Percentiles rank a stretch among this genome's conserved stretches.
phyloP scores from a whole-genome alignment of 2,329 filamentous ascomycete genomes.

The Penicillium olsonii region DNA sequence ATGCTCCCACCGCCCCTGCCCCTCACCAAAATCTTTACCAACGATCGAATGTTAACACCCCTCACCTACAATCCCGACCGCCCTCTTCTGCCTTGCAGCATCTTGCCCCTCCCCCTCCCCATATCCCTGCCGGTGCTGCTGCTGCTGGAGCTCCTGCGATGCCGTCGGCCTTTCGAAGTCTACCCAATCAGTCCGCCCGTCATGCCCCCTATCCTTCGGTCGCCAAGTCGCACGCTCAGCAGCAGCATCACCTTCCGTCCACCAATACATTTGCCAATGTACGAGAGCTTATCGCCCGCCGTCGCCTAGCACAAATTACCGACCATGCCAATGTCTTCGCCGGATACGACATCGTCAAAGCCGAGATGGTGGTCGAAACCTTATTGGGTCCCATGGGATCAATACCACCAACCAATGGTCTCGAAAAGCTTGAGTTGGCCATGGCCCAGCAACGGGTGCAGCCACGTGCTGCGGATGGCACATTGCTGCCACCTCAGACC shows the following conservation, averaged over 20 bases:
- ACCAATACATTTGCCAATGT: conserved; percentile 45
- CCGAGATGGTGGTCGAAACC: conserved; percentile 46
- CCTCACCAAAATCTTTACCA: conserved; percentile 19
- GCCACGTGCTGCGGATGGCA: conserved; percentile 40
- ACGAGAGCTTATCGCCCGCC: conserved; percentile 44
- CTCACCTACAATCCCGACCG: conserved; percentile 30
- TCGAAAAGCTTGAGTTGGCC: conserved; percentile 46
- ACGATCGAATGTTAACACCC: conserved; percentile 21
- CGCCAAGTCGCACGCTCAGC: conserved; percentile 37
- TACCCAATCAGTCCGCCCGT: conserved; percentile 39
- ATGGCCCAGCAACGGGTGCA: conserved; percentile 48
- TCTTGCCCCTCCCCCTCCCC: conserved; percentile 37
- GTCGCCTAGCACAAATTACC: conserved; percentile 45
- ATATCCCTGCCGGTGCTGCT: conserved; percentile 32
- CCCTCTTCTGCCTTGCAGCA: conserved; percentile 36
- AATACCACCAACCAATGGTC: conserved; percentile 41
- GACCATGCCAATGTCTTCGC: conserved; percentile 49
- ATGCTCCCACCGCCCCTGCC: conserved; percentile 28
- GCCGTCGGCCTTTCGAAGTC: conserved; percentile 46
- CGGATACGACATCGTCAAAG: conserved; percentile 46
- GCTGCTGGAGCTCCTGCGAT: conserved; percentile 42
- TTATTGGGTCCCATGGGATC: conserved; percentile 45
- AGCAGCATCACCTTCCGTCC: conserved; percentile 32
- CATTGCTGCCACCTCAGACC: conserved; percentile 39
- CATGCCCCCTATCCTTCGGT: conserved; percentile 41